Evolutionary conservation across 2,329 filamentous ascomycete genomes (phyloP).

Genomic region (Sclerotinia trifoliorum): DNA sequence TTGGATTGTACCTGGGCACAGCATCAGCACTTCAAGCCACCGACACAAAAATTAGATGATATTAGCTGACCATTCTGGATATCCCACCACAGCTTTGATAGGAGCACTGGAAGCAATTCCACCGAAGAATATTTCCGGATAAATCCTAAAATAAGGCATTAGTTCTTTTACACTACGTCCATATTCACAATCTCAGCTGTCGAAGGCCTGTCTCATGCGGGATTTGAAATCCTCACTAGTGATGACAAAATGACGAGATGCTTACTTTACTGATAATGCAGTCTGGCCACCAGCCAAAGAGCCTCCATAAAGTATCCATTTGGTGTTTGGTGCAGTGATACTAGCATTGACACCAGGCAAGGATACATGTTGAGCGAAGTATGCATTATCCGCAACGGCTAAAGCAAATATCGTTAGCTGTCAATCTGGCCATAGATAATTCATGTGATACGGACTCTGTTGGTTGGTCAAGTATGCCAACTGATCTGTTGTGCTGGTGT

Average conservation of each 20-base stretch:
- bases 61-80: conserved; percentile 47
- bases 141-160: conserved; percentile 31
- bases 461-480: conserved; percentile 51
- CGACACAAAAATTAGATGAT: background rate
- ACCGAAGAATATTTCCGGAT: conserved; percentile 48
- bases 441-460: conserved; percentile 41
- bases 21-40: background rate
- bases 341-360: conserved; percentile 46
- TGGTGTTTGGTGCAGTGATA: conserved; percentile 47
- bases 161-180: background rate
- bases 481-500: conserved; percentile 49
- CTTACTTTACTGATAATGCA: conserved; percentile 45
- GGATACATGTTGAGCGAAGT: conserved; percentile 49
- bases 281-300: conserved; percentile 45
- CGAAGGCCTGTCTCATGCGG: background rate
- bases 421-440: background rate
- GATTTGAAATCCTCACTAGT: background rate
- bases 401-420: background rate
- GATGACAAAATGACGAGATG: background rate
- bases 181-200: background rate
- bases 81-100: conserved; percentile 44
- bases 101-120: conserved; percentile 51
- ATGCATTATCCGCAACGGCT: conserved; percentile 51
- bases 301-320: conserved; percentile 48
- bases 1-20: conserved; percentile 43